Evolutionary conservation across 2,329 filamentous ascomycete species (phyloP), one percentile per base, ranked within the genome.

Genomic region (Penicillium sp.): DNA sequence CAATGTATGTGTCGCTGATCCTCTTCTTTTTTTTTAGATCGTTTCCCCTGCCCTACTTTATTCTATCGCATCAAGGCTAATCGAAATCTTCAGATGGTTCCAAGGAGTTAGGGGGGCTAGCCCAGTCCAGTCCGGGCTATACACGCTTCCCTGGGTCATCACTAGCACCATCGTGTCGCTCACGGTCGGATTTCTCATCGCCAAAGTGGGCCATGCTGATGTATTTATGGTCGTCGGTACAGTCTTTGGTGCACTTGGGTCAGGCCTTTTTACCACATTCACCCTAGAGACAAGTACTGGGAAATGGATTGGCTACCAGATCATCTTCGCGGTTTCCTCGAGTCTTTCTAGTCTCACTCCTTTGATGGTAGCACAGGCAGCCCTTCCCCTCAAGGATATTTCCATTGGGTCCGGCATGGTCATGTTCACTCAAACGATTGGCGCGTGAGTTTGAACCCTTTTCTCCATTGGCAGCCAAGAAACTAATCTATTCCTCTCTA

Each of bases 31-130:
- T 23, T 23, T n/a, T n/a, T n/a, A n/a, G 23, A 23, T 23, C 5
- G 5, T 23, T 5, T 5, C 23, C 3, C 23, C 23, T 23, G 3
- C 23, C 23, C 23, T 23, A 23, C 5, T 23, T 23, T 23, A 23
- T 23, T 23, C 23, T 23, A 23, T 23, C 23, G 23, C 23, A 3
- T 3, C 23, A 23, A 23, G 3, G 23, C 23, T 23, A 23, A 23
- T 23, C 3, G 23, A 23, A 23, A 23, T 23, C 23, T 23, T 3
- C 23, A 23, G 23, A 40, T 79, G 74, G 70, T 79, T 80, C 59
- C 78, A 81, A 59, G 76, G 74, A 13, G 73, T 79, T 53, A 74
- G 75, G 50, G 70, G 69, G 4, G 69, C 69, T 10, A 69, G 67
- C 6, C 76, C 78, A 5, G 70, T 76, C 35, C 70, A 76, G 39